Conservation (phyloP, 2,329 filamentous ascomycete species). For the Botrytis medusae region DNA sequence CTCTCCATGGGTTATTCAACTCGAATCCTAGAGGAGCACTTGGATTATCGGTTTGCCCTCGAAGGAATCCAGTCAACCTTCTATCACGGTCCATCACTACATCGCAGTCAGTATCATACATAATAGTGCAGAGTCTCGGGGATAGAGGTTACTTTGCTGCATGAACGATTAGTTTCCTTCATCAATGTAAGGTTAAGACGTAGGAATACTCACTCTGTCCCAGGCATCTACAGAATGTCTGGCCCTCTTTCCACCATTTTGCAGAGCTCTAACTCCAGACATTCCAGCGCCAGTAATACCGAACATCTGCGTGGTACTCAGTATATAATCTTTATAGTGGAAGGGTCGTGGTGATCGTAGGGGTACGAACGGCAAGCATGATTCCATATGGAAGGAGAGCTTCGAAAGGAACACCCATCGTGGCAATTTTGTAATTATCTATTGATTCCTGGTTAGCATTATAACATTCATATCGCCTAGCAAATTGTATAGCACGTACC, state of each 20-base stretch:
- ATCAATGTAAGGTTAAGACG: background rate
- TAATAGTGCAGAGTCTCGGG: background rate
- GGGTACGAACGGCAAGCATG: conserved; percentile 42
- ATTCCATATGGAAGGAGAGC: conserved; percentile 45
- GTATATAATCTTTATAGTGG: conserved; percentile 19
- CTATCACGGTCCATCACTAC: conserved; percentile 46
- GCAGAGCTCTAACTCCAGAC: conserved; percentile 42
- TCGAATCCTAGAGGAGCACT: conserved; percentile 43
- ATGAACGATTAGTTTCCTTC: conserved; percentile 31
- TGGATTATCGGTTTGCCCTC: conserved; percentile 43
- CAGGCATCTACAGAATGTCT: conserved; percentile 44
- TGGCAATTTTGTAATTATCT: conserved; percentile 33
- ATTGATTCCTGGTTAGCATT: conserved; percentile 22
- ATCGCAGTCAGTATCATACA: conserved; percentile 26
- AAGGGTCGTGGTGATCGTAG: conserved; percentile 1
- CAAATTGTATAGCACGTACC: conserved; percentile 24
- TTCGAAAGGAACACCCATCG: conserved; percentile 46
- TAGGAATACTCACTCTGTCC: conserved; percentile 41
- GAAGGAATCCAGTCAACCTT: conserved; percentile 43
- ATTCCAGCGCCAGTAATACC: conserved; percentile 43
- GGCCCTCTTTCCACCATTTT: conserved; percentile 44
- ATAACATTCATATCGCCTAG: background rate
- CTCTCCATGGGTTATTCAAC: conserved; percentile 46
- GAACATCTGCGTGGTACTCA: conserved; percentile 42
- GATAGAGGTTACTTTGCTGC: conserved; percentile 41